Evolutionary conservation across 371 early-diverging fungal species (phyloP).

Genomic region (Dinochytrium kinnereticum): DNA sequence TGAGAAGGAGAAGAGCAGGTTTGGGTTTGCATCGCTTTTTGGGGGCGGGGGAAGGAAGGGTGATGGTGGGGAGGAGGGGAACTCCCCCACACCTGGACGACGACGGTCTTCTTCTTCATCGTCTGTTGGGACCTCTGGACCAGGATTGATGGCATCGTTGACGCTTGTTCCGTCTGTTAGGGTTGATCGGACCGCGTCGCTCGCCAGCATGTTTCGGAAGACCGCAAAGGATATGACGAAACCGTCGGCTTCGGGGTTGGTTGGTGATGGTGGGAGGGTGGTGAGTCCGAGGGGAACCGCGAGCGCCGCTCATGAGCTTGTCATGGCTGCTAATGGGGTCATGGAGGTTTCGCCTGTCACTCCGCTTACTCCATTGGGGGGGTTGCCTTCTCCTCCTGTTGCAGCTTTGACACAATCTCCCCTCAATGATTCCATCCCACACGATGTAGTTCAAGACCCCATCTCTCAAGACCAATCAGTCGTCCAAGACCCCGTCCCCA

Average conservation of each 20-base stretch:
- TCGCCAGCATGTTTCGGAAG: constrained; percentile 1
- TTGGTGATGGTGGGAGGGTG: not conserved
- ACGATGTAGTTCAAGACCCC: not conserved
- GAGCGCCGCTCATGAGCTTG: not conserved
- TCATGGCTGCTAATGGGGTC: not conserved
- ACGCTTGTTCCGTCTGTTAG: constrained; percentile 16
- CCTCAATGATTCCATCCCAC: not conserved
- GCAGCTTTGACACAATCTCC: not conserved
- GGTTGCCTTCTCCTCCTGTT: not conserved
- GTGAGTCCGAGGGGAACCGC: not conserved
- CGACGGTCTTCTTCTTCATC: not conserved
- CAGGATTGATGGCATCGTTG: constrained; percentile 7
- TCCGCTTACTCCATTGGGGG: not conserved
- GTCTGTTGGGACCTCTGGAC: not conserved
- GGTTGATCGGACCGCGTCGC: not conserved
- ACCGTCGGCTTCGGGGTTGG: too few relatives aligned
- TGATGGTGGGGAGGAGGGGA: not conserved
- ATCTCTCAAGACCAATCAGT: not conserved
- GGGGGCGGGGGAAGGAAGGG: not conserved
- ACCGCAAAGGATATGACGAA: not conserved
- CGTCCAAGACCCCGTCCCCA: too few relatives aligned
- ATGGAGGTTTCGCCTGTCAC: not conserved
- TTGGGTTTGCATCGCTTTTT: not conserved
- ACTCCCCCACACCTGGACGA: not conserved
- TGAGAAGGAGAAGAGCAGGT: not conserved